Percentiles rank a stretch among this genome's conserved stretches.
These are phyloP conservation scores for Agaricales sp. DNA, from an alignment of 1,284 basidiomycete species.

Conservation along the genomic window DNA sequence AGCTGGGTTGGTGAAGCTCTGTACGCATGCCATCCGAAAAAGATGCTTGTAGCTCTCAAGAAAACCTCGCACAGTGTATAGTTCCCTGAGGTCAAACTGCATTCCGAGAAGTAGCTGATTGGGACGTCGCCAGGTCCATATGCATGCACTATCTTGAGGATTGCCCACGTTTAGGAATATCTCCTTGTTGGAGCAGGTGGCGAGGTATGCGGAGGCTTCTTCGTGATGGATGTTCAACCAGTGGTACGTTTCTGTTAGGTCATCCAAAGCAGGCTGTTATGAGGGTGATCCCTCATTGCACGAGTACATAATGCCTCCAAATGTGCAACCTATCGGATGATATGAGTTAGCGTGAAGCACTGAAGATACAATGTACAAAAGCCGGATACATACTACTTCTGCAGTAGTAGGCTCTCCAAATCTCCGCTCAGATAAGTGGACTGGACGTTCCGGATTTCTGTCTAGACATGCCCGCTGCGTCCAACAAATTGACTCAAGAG, in stretches of 20 bases:
- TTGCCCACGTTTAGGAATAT: not conserved
- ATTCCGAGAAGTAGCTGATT: not conserved
- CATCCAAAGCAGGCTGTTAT: not conserved
- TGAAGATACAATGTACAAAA: not conserved
- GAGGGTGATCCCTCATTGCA: not conserved
- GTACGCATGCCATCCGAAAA: not conserved
- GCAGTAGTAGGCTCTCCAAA: not conserved
- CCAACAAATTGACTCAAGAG: not conserved
- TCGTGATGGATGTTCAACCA: not conserved
- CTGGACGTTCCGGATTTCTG: not conserved
- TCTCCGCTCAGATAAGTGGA: not conserved
- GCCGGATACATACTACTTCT: not conserved
- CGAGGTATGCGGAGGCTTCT: not conserved
- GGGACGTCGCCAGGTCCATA: not conserved
- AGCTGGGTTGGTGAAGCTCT: not conserved
- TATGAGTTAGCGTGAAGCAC: not conserved
- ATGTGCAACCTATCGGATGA: not conserved
- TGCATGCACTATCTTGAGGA: not conserved
- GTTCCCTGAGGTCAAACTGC: not conserved
- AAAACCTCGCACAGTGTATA: not conserved
- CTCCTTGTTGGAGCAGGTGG: not conserved
- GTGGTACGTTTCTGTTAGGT: not conserved
- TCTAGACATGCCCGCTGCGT: not conserved
- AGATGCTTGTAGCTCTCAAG: not conserved
- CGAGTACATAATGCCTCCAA: not conserved